These are phyloP conservation scores for Lactarius sanguifluus DNA, from an alignment of 768 basidiomycete genomes.

Conservation along the genomic window DNA sequence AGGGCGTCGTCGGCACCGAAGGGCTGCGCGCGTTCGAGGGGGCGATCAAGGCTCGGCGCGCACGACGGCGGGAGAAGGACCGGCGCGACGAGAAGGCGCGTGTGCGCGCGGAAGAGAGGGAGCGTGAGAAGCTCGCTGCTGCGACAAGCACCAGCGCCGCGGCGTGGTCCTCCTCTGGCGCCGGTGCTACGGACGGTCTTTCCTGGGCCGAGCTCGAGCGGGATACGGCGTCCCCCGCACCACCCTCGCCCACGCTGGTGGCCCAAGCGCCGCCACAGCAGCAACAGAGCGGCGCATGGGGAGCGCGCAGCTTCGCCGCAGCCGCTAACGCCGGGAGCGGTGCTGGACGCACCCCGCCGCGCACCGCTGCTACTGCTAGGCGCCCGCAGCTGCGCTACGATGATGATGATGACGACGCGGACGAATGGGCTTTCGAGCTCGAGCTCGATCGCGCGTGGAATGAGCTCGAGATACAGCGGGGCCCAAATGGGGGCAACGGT, in stretches of 20 bases:
- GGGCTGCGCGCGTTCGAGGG: slow-evolving; percentile 82
- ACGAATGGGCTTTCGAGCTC: slow-evolving; percentile 76
- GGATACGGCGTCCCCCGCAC: not conserved
- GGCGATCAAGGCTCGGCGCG: slow-evolving; percentile 70
- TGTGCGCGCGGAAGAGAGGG: slow-evolving; percentile 71
- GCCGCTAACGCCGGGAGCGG: slow-evolving; percentile 55
- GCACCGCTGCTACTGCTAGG: slow-evolving; percentile 26
- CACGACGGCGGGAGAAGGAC: slow-evolving; percentile 76
- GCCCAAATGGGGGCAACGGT: slow-evolving; percentile 32
- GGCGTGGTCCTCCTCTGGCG: not conserved
- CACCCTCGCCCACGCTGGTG: not conserved
- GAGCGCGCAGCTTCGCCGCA: slow-evolving; percentile 77
- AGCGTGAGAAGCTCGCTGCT: slow-evolving; percentile 31
- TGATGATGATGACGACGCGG: slow-evolving; percentile 39
- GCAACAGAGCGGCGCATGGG: slow-evolving; percentile 61
- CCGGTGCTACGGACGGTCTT: not conserved
- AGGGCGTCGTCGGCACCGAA: slow-evolving; percentile 70
- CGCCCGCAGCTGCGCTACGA: slow-evolving; percentile 28
- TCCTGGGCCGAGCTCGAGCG: slow-evolving; percentile 22
- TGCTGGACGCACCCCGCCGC: slow-evolving; percentile 32
- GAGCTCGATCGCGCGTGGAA: slow-evolving; percentile 55
- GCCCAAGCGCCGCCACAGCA: not conserved
- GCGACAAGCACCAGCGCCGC: not conserved
- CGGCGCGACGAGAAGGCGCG: slow-evolving; percentile 87
- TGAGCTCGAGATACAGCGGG: slow-evolving; percentile 62